A percentile compares a stretch with the other conserved stretches of the same genome.
These are phyloP conservation scores for Blakeslea trispora DNA, from an alignment of 371 early-diverging fungal genomes.

Conservation along the genomic window DNA sequence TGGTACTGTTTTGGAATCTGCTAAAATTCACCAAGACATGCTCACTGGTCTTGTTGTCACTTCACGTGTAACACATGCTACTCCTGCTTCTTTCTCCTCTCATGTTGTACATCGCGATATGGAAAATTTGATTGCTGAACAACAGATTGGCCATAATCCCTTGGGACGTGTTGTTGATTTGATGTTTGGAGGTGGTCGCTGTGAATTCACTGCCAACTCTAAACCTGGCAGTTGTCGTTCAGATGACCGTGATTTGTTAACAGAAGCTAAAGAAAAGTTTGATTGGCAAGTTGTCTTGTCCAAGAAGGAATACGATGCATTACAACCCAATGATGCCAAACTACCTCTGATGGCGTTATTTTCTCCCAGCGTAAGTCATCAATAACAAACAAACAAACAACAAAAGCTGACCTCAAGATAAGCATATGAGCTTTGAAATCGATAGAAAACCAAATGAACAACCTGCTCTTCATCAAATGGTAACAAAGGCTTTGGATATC, in stretches of 20 bases:
- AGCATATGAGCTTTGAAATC: conserved; percentile 83
- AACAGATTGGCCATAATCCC: conserved; percentile 84
- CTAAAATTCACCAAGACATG: conserved; percentile 74
- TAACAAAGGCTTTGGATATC: conserved; percentile 64
- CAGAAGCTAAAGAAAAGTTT: conserved; percentile 46
- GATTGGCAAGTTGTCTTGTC: conserved; percentile 59
- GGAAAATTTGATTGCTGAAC: conserved; percentile 85
- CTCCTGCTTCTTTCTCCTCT: conserved; percentile 77
- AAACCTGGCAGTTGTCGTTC: conserved; percentile 62
- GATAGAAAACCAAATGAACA: conserved; percentile 69
- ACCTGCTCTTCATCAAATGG: conserved; percentile 79
- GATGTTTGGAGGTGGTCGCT: conserved; percentile 90
- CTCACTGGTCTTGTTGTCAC: conserved; percentile 92
- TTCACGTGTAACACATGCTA: conserved; percentile 91
- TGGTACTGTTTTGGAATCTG: conserved; percentile 93
- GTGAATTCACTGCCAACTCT: conserved; percentile 77
- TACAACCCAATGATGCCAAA: conserved; percentile 19
- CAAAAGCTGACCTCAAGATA: conserved; percentile 59
- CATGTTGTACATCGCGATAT: conserved; percentile 78
- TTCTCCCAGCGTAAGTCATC: conserved; percentile 33
- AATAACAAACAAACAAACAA: not conserved
- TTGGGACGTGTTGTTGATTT: conserved; percentile 84
- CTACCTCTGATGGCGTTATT: conserved; percentile 85
- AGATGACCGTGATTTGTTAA: conserved; percentile 70
- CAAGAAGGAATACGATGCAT: conserved; percentile 63